Percentiles rank a stretch among this genome's conserved stretches.
Conservation (phyloP, 345 rosid species). For the Hibiscus tridactylites region DNA sequence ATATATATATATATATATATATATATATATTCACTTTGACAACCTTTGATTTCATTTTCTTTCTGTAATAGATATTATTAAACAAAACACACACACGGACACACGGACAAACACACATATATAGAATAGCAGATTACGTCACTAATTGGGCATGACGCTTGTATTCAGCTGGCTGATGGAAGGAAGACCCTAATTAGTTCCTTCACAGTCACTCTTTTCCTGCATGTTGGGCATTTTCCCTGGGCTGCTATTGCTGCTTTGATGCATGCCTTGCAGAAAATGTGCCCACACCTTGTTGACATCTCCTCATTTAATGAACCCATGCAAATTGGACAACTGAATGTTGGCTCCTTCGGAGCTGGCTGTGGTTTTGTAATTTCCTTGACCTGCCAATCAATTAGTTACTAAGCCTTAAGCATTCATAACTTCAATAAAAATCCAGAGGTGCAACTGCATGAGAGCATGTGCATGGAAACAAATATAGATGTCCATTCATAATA, state of each 20-base stretch:
- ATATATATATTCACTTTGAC: background rate
- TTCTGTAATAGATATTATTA: background rate
- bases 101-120: background rate
- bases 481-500: background rate
- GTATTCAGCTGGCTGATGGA: slow-evolving; percentile 50
- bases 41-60: background rate
- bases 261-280: slow-evolving; percentile 76
- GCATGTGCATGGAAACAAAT: background rate
- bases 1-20: background rate
- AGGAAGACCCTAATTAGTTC: slow-evolving; percentile 83
- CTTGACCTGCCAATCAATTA: slow-evolving; percentile 26
- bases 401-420: background rate
- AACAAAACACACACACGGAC: background rate
- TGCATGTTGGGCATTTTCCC: slow-evolving; percentile 80
- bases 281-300: slow-evolving; percentile 96
- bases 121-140: slow-evolving; percentile 14
- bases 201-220: slow-evolving; percentile 52
- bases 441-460: background rate
- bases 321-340: slow-evolving; percentile 89
- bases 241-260: slow-evolving; percentile 45
- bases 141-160: slow-evolving; percentile 13
- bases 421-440: background rate
- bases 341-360: slow-evolving; percentile 59
- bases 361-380: slow-evolving; percentile 20
- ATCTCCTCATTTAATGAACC: slow-evolving; percentile 62